phyloP scores from a whole-genome alignment of 2,329 filamentous ascomycete genomes.

The Cladosporium oxysporum region DNA sequence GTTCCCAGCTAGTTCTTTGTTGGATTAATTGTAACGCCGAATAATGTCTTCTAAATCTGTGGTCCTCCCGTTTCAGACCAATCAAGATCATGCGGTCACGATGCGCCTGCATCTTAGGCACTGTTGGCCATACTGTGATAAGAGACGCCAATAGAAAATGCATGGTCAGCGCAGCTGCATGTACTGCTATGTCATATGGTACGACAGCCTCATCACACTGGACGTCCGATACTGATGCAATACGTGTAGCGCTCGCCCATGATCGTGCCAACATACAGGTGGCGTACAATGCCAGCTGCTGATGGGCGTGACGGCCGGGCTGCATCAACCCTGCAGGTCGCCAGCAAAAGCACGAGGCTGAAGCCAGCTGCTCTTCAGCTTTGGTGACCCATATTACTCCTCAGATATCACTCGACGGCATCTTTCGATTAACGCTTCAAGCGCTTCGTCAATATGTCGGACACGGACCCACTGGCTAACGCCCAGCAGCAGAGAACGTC shows the following conservation, averaged over 20 bases:
- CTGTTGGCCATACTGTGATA: neutral
- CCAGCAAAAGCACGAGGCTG: neutral
- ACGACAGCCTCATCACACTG: neutral
- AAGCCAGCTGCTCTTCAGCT: neutral
- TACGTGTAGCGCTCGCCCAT: neutral
- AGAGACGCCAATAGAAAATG: neutral
- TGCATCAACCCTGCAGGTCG: neutral
- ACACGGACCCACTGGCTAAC: neutral
- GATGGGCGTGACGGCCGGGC: neutral
- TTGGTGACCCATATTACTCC: too few relatives aligned
- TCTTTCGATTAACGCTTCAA: neutral
- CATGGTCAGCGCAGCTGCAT: neutral
- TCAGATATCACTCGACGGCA: neutral
- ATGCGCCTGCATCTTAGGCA: neutral
- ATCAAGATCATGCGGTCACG: neutral
- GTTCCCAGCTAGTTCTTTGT: slow-evolving; percentile 8
- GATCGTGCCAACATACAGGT: neutral
- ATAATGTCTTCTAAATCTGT: slow-evolving; percentile 4
- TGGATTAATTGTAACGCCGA: slow-evolving; percentile 7
- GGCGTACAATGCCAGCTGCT: neutral
- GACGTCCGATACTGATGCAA: neutral
- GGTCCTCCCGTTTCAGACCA: neutral
- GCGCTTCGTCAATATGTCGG: neutral
- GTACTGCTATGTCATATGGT: neutral
- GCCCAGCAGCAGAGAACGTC: neutral